phyloP scores from a whole-genome alignment of 169 alveolate genomes.

The Perkinsus marinus region DNA sequence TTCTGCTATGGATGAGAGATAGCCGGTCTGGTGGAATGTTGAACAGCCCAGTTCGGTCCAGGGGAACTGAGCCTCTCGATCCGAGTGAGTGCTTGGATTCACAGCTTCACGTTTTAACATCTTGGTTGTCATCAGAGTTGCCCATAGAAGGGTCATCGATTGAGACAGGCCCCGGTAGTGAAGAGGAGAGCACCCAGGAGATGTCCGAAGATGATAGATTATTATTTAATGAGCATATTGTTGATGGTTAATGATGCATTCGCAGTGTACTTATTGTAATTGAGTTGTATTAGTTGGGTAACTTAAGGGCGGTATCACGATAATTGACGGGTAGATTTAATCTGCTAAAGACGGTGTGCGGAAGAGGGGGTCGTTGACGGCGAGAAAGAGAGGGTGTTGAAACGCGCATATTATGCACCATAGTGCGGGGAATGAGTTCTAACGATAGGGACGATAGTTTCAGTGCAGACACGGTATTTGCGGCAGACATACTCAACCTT shows the following conservation, averaged over 20 bases:
- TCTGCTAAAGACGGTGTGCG: too few relatives aligned
- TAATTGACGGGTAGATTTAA: not conserved
- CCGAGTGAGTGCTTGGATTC: too few relatives aligned
- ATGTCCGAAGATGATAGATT: not conserved
- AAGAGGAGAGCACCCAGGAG: not conserved
- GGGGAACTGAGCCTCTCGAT: too few relatives aligned
- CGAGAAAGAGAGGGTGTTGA: not conserved
- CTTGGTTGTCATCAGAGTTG: too few relatives aligned
- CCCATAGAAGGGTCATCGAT: too few relatives aligned
- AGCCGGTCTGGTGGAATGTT: not conserved
- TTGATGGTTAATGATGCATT: not conserved
- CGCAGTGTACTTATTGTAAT: not conserved
- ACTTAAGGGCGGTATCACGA: not conserved
- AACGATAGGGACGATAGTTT: too few relatives aligned
- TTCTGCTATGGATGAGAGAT: not conserved
- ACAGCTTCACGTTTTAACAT: too few relatives aligned
- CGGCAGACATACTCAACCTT: too few relatives aligned
- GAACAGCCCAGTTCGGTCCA: not conserved
- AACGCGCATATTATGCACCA: too few relatives aligned
- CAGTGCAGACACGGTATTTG: too few relatives aligned
- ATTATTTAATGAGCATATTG: not conserved
- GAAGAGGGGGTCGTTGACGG: not conserved
- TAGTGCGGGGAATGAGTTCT: too few relatives aligned
- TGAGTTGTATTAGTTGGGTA: not conserved
- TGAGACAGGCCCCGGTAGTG: too few relatives aligned